A percentile compares a stretch with the other conserved stretches of the same genome.
Evolutionary conservation across 805 yeast species (phyloP).

Genomic region (Candida germanica): DNA sequence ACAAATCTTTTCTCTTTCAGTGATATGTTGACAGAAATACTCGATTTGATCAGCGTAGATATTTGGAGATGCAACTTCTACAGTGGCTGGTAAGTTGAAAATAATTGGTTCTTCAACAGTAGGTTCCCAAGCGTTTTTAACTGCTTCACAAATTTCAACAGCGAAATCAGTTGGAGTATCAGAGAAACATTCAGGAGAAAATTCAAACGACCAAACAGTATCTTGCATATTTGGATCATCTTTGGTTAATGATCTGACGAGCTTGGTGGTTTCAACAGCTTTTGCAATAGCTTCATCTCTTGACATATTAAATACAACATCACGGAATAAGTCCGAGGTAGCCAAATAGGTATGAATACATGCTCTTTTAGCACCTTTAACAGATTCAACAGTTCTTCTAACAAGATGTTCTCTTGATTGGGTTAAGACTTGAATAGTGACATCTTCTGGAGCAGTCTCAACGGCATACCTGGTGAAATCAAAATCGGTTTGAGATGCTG

Average conservation of each 20-base stretch:
- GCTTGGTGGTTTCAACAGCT: constrained; percentile 68
- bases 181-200: constrained; percentile 75
- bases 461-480: constrained; percentile 80
- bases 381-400: constrained; percentile 69
- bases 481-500: constrained; percentile 79
- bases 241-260: constrained; percentile 67
- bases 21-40: constrained; percentile 63
- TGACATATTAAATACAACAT: constrained; percentile 71
- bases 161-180: constrained; percentile 75
- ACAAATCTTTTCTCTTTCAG: constrained; percentile 68
- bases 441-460: constrained; percentile 75
- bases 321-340: constrained; percentile 71
- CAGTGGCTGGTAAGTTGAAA: constrained; percentile 79
- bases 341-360: constrained; percentile 73
- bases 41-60: constrained; percentile 80
- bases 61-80: constrained; percentile 73
- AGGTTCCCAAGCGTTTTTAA: constrained; percentile 76
- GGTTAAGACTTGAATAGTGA: constrained; percentile 66
- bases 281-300: constrained; percentile 62
- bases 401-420: constrained; percentile 76
- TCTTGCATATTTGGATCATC: constrained; percentile 65
- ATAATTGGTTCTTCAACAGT: constrained; percentile 70
- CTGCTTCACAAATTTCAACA: constrained; percentile 76
- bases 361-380: constrained; percentile 71
- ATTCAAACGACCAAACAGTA: constrained; percentile 70